Evolutionary conservation across 1,139 yeast species (phyloP).

Genomic region (Saccharomycopsis hybrid): DNA sequence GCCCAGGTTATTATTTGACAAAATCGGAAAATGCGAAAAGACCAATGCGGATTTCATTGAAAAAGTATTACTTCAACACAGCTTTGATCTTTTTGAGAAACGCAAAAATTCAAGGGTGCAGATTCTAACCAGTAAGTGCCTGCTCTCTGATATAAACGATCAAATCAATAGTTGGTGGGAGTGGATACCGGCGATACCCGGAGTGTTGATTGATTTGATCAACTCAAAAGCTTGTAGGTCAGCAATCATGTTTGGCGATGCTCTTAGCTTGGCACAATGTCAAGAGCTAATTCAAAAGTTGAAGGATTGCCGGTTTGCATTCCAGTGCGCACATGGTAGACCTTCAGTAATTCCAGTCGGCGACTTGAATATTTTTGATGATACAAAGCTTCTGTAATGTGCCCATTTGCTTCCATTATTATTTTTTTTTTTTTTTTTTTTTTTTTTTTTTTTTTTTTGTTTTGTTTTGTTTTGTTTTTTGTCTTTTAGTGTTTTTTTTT

Average conservation of each 20-base stretch:
- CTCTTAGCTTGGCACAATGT: conserved; percentile 40
- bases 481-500: too few species aligned
- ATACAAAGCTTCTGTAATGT: too few species aligned
- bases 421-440: too few species aligned
- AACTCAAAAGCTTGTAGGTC: conserved; percentile 66
- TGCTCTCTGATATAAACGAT: conserved; percentile 28
- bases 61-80: conserved; percentile 28
- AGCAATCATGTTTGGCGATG: conserved; percentile 70
- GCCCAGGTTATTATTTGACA: conserved; percentile 36
- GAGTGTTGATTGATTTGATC: conserved; percentile 41
- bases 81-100: conserved; percentile 34
- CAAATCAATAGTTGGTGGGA: conserved; percentile 36
- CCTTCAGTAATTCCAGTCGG: conserved; percentile 64
- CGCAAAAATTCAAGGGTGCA: conserved; percentile 30
- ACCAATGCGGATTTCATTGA: conserved; percentile 21
- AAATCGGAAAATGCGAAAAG: conserved; percentile 27
- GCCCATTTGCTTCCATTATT: too few species aligned
- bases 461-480: too few species aligned
- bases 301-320: conserved; percentile 50
- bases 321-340: conserved; percentile 84
- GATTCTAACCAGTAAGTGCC: conserved; percentile 23
- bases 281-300: conserved; percentile 36
- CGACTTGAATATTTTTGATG: conserved; percentile 31
- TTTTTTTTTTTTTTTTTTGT: too few species aligned
- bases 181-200: conserved; percentile 38